phyloP scores from a whole-genome alignment of 441 rosid genomes.

The Bruguiera hainesii region DNA sequence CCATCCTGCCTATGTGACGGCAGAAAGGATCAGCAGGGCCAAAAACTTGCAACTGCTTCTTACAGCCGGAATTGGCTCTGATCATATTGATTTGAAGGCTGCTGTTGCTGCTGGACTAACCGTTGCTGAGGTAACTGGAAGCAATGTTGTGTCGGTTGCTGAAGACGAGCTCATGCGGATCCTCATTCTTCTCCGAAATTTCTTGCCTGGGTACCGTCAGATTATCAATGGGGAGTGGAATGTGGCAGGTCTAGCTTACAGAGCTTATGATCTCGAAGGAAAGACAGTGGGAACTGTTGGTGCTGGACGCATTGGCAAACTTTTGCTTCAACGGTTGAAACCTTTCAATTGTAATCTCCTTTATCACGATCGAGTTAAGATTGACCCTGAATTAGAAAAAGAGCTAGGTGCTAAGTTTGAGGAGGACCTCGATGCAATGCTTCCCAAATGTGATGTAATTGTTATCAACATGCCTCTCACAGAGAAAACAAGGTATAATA shows the following conservation, averaged over 20 bases:
- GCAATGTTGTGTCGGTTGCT: constrained; percentile 90
- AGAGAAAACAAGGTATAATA: constrained; percentile 63
- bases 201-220: constrained; percentile 77
- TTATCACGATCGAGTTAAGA: constrained; percentile 74
- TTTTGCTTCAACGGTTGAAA: constrained; percentile 81
- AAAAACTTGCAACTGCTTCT: constrained; percentile 87
- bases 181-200: constrained; percentile 79
- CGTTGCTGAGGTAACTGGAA: constrained; percentile 95
- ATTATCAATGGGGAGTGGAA: constrained; percentile 84
- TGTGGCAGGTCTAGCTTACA: constrained; percentile 74
- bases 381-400: constrained; percentile 70
- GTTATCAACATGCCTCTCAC: constrained; percentile 86
- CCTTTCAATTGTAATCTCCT: constrained; percentile 87
- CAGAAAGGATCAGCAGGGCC: constrained; percentile 87
- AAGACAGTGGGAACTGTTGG: constrained; percentile 91
- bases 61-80: constrained; percentile 96
- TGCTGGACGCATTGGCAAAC: constrained; percentile 85
- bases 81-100: constrained; percentile 82
- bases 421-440: constrained; percentile 78
- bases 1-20: constrained; percentile 92
- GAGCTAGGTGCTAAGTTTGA: constrained; percentile 71
- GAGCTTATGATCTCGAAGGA: constrained; percentile 93
- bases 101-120: constrained; percentile 90
- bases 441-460: constrained; percentile 74
- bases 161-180: constrained; percentile 97